phyloP scores from a whole-genome alignment of 2,329 filamentous ascomycete genomes.

The Ceratocystis papillata region DNA sequence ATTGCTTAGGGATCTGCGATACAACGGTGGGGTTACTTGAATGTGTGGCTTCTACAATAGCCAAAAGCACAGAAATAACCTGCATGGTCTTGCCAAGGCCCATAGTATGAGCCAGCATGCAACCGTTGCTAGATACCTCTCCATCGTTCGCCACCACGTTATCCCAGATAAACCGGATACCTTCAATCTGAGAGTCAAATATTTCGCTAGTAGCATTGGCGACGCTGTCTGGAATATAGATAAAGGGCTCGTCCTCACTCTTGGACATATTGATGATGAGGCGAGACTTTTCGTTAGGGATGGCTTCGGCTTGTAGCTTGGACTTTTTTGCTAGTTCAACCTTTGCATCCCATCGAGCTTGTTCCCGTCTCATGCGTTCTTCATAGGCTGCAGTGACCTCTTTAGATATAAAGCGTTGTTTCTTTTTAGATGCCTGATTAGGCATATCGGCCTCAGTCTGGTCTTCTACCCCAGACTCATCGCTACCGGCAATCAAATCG shows the following conservation, averaged over 20 bases:
- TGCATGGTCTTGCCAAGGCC: constrained; percentile 90
- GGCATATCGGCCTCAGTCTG: constrained; percentile 2
- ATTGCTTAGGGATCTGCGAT: constrained; percentile 55
- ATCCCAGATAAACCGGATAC: constrained; percentile 82
- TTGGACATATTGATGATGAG: constrained; percentile 60
- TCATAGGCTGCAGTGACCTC: constrained; percentile 43
- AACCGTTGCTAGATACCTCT: constrained; percentile 49
- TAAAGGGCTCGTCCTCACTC: constrained; percentile 46
- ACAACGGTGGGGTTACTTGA: constrained; percentile 48
- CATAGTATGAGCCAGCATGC: constrained; percentile 80
- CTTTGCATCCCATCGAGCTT: constrained; percentile 43
- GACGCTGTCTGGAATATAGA: constrained; percentile 56
- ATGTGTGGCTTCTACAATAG: constrained; percentile 54
- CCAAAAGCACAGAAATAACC: constrained; percentile 69
- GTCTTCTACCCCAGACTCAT: background rate
- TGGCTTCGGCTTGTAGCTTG: constrained; percentile 35
- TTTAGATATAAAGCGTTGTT: constrained; percentile 34
- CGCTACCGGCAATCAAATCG: constrained; percentile 10
- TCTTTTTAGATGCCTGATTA: constrained; percentile 26
- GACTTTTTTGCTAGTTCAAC: constrained; percentile 33
- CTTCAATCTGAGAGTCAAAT: constrained; percentile 69
- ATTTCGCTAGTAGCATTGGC: constrained; percentile 41
- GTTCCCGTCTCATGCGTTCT: constrained; percentile 45
- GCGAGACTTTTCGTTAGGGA: constrained; percentile 36
- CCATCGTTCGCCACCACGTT: constrained; percentile 54